phyloP scores from a whole-genome alignment of 1,284 basidiomycete genomes.

The Boletus mariae region DNA sequence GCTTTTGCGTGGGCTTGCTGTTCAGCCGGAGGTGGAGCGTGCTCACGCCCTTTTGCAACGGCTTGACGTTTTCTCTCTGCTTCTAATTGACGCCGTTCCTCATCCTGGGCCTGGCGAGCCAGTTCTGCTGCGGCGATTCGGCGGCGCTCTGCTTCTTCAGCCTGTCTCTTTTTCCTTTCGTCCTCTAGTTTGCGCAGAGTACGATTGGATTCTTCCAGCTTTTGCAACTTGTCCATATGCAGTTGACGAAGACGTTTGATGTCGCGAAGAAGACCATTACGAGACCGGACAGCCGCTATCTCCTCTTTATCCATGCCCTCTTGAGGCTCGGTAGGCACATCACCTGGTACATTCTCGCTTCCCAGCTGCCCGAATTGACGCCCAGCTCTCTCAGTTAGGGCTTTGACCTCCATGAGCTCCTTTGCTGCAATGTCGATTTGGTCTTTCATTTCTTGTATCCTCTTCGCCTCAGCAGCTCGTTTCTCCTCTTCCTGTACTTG shows the following conservation, averaged over 20 bases:
- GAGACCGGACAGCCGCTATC: slow-evolving; percentile 8
- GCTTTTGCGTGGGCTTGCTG: slow-evolving; percentile 10
- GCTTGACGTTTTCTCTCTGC: slow-evolving; percentile 12
- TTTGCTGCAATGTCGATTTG: slow-evolving; percentile 21
- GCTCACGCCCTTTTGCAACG: slow-evolving; percentile 1
- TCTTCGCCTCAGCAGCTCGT: slow-evolving; percentile 15
- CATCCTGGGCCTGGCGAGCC: slow-evolving; percentile 4
- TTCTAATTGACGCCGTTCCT: slow-evolving; percentile 7
- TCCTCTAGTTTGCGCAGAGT: slow-evolving; percentile 19
- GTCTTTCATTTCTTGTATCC: slow-evolving; percentile 14
- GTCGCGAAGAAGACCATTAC: slow-evolving; percentile 11
- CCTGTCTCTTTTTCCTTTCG: slow-evolving; percentile 20
- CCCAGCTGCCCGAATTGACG: slow-evolving; percentile 1
- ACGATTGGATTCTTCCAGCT: slow-evolving; percentile 13
- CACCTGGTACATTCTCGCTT: neutral
- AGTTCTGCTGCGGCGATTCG: slow-evolving; percentile 10
- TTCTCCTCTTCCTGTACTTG: slow-evolving; percentile 28
- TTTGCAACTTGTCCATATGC: slow-evolving; percentile 16
- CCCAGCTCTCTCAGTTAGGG: slow-evolving; percentile 3
- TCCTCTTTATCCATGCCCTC: slow-evolving; percentile 28
- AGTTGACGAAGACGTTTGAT: slow-evolving; percentile 19
- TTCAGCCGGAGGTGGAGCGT: slow-evolving; percentile 8
- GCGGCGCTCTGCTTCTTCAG: slow-evolving; percentile 13
- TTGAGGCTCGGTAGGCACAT: slow-evolving; percentile 12
- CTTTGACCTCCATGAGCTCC: slow-evolving; percentile 17